phyloP scores from a whole-genome alignment of 768 basidiomycete genomes.

The Calocybe cyanea region DNA sequence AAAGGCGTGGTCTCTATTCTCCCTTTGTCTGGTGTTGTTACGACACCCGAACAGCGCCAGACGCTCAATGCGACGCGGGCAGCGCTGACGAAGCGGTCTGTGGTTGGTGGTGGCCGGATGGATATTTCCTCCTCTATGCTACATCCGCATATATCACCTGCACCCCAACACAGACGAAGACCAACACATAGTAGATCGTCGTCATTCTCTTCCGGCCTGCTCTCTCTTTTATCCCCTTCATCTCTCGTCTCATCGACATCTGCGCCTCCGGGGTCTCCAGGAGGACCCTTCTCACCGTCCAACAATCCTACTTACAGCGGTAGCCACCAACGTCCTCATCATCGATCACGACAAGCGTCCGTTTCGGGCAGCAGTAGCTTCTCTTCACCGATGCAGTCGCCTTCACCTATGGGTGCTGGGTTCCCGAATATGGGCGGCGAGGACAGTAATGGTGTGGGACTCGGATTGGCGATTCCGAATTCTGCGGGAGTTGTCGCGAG shows the following conservation, averaged over 20 bases:
- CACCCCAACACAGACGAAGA: conserved; percentile 19
- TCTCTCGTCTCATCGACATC: conserved; percentile 21
- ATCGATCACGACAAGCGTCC: conserved; percentile 5
- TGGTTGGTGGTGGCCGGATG: conserved; percentile 76
- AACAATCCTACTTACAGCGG: no score
- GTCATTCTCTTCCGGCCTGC: conserved; percentile 48
- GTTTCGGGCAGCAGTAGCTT: conserved; percentile 8
- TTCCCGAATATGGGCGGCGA: conserved; percentile 6
- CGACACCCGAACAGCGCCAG: conserved; percentile 41
- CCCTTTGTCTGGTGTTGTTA: conserved; percentile 34
- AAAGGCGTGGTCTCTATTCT: conserved; percentile 62
- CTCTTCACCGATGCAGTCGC: conserved; percentile 9
- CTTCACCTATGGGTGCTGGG: conserved; percentile 13
- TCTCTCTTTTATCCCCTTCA: conserved; percentile 45
- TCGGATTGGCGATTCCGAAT: conserved; percentile 19
- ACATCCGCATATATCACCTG: conserved; percentile 14
- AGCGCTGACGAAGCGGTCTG: conserved; percentile 43
- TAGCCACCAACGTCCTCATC: no score
- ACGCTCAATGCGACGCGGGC: conserved; percentile 45
- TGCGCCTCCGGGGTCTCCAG: conserved; percentile 7
- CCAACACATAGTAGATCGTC: conserved; percentile 46
- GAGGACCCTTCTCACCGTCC: conserved; percentile 5
- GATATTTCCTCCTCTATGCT: conserved; percentile 56
- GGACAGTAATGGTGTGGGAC: conserved; percentile 13
- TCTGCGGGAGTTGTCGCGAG: conserved; percentile 2